Evolutionary conservation across 2,329 filamentous ascomycete species (phyloP).

Genomic region (Pseudocercospora ulei): DNA sequence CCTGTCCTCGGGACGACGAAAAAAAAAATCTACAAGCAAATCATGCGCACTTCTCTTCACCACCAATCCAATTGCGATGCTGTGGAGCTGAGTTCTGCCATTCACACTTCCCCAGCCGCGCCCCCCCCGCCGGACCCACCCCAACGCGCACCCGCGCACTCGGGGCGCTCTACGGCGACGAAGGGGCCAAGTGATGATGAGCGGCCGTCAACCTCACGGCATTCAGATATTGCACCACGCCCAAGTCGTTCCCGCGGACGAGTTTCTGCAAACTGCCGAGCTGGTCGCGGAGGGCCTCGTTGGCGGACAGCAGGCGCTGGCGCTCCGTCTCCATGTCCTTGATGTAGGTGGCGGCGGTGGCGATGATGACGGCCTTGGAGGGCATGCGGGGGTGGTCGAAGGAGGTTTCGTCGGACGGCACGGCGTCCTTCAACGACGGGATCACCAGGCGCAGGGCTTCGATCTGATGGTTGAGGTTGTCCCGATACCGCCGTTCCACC

Average conservation of each 20-base stretch:
- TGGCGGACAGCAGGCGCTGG: constrained; percentile 34
- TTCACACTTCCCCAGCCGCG: neutral
- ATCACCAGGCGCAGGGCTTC: constrained; percentile 33
- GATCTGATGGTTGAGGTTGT: constrained; percentile 41
- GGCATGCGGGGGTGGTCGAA: constrained; percentile 20
- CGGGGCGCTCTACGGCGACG: neutral
- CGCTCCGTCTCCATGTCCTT: constrained; percentile 41
- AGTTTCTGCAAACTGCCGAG: constrained; percentile 39
- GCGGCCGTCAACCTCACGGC: constrained; percentile 3
- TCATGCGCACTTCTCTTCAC: too few relatives aligned
- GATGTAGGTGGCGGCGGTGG: constrained; percentile 41
- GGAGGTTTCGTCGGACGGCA: constrained; percentile 13
- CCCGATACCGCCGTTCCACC: constrained; percentile 42
- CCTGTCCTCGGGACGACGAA: constrained; percentile 3
- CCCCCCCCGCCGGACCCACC: neutral
- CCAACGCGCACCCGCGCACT: neutral
- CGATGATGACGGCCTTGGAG: constrained; percentile 42
- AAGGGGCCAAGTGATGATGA: constrained; percentile 3
- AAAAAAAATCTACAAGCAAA: too few relatives aligned
- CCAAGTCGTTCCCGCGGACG: constrained; percentile 39
- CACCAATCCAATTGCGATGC: neutral
- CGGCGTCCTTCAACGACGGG: constrained; percentile 18
- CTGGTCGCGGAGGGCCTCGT: constrained; percentile 35
- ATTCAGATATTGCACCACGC: constrained; percentile 12
- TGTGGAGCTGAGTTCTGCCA: constrained; percentile 3